These are phyloP conservation scores for Rhizopus delemar DNA, from an alignment of 371 early-diverging fungal species.

Conservation along the genomic window DNA sequence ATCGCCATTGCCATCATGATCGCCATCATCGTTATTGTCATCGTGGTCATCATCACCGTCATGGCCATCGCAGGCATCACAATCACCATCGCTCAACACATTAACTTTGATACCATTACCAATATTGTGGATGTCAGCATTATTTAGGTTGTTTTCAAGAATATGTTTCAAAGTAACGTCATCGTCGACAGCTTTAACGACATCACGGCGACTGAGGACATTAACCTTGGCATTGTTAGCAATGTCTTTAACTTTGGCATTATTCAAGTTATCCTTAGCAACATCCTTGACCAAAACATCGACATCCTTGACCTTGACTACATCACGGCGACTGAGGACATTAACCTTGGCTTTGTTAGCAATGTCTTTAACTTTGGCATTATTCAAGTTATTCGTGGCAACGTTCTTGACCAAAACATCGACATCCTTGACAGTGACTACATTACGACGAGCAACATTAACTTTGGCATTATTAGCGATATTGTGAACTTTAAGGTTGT, in stretches of 20 bases:
- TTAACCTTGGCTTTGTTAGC: not conserved
- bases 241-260: not conserved
- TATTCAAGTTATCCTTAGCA: not conserved
- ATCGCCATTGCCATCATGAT: conserved; percentile 3
- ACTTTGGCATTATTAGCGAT: conserved; percentile 5
- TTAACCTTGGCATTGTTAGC: not conserved
- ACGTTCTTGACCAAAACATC: conserved; percentile 1
- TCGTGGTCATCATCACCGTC: conserved; percentile 3
- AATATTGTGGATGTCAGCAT: not conserved
- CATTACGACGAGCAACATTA: not conserved
- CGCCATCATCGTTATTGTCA: not conserved
- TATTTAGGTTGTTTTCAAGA: not conserved
- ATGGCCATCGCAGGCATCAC: not conserved
- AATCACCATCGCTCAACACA: not conserved
- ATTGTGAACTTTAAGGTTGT: not conserved
- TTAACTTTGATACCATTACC: not conserved
- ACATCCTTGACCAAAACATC: conserved; percentile 1
- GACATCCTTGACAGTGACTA: not conserved
- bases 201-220: not conserved
- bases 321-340: not conserved
- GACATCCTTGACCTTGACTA: not conserved
- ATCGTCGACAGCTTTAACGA: not conserved
- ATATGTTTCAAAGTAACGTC: no score
- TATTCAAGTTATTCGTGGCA: not conserved
- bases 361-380: not conserved